A percentile compares a stretch with the other conserved stretches of the same genome.
phyloP scores from a whole-genome alignment of 2,329 filamentous ascomycete species.

The Amphichorda felina region DNA sequence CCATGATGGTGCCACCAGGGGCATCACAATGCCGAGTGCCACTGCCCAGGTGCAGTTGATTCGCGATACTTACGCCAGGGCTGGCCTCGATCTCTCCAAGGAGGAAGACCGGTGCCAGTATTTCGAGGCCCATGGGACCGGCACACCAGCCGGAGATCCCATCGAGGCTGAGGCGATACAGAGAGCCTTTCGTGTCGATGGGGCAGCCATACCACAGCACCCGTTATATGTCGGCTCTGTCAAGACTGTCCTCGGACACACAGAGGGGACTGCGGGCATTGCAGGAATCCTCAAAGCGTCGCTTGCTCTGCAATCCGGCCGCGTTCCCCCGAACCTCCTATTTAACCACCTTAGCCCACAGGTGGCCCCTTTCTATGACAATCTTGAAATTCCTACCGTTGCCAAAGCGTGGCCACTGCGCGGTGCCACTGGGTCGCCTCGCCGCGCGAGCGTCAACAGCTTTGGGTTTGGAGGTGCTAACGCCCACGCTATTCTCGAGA shows the following conservation, averaged over 20 bases:
- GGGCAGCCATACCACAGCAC: conserved; percentile 1
- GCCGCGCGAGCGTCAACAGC: too few species aligned
- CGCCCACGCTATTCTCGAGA: conserved; percentile 21
- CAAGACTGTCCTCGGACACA: conserved; percentile 18
- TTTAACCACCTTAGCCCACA: conserved; percentile 17
- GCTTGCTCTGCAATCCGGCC: conserved; percentile 7
- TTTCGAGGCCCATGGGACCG: conserved; percentile 40
- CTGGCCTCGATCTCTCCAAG: conserved; percentile 19
- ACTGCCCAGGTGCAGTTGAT: conserved; percentile 27
- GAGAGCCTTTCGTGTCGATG: conserved; percentile 25
- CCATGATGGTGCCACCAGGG: conserved; percentile 9
- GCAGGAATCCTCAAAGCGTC: conserved; percentile 10
- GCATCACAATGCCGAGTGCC: conserved; percentile 24
- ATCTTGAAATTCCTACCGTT: background rate
- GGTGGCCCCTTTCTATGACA: conserved; percentile 7
- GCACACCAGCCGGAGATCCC: conserved; percentile 16
- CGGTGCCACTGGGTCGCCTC: background rate
- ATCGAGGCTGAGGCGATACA: conserved; percentile 19
- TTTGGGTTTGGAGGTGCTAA: conserved; percentile 26
- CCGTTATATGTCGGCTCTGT: conserved; percentile 12
- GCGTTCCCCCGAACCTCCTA: conserved; percentile 17
- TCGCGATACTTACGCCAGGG: conserved; percentile 19
- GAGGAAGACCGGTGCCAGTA: conserved; percentile 13
- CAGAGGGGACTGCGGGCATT: conserved; percentile 12
- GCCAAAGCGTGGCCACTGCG: conserved; percentile 5